These are phyloP conservation scores for Taphrina communis DNA, from an alignment of 1,139 yeast species.

Conservation along the genomic window DNA sequence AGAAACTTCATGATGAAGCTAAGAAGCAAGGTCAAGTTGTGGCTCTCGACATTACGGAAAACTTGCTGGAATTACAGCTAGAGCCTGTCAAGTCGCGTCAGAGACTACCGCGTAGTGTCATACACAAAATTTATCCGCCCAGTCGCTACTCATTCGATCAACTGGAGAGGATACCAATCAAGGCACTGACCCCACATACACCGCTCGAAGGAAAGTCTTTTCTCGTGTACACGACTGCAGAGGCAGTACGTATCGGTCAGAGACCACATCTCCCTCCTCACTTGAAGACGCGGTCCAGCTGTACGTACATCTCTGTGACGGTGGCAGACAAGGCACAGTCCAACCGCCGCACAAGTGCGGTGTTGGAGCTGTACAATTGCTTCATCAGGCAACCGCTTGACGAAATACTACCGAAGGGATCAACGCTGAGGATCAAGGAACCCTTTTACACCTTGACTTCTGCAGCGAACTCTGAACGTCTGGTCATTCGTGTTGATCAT, in stretches of 20 bases:
- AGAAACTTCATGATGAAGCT: slow-evolving; percentile 14
- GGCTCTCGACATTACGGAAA: slow-evolving; percentile 10
- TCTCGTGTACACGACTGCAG: slow-evolving; percentile 3
- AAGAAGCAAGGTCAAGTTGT: slow-evolving; percentile 10
- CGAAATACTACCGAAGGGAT: slow-evolving; percentile 24
- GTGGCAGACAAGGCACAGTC: slow-evolving; percentile 13
- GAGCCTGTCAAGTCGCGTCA: slow-evolving; percentile 10
- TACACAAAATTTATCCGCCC: slow-evolving; percentile 17
- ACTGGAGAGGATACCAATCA: not conserved
- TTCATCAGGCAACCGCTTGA: slow-evolving; percentile 14
- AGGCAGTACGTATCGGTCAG: slow-evolving; percentile 5
- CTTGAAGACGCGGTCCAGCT: not conserved
- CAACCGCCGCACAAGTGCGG: not conserved
- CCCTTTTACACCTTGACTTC: slow-evolving; percentile 24
- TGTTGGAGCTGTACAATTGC: slow-evolving; percentile 25
- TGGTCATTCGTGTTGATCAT: slow-evolving; percentile 34
- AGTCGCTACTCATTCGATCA: not conserved
- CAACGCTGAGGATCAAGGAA: slow-evolving; percentile 17
- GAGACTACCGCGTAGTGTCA: slow-evolving; percentile 15
- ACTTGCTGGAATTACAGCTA: slow-evolving; percentile 1
- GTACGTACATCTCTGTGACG: slow-evolving; percentile 10
- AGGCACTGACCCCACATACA: slow-evolving; percentile 2
- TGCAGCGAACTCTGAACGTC: slow-evolving; percentile 1
- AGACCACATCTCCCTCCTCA: slow-evolving; percentile 1
- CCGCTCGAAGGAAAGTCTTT: not conserved